A percentile compares a stretch with the other conserved stretches of the same genome.
These are phyloP conservation scores for Vigna angularis DNA, from an alignment of 306 rosid species.

Conservation along the genomic window DNA sequence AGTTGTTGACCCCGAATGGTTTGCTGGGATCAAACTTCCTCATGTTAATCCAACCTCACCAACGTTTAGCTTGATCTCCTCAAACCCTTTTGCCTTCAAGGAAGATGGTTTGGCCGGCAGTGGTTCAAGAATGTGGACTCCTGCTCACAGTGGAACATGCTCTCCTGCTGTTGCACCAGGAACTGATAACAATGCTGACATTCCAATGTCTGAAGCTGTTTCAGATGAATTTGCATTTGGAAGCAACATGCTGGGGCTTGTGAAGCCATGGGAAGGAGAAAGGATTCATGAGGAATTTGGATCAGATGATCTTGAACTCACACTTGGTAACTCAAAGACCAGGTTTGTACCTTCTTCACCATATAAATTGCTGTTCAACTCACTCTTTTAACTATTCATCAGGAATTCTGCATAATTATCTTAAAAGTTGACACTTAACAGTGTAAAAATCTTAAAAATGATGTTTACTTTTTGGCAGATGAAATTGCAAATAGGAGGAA, in stretches of 20 bases:
- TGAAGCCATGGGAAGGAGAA: conserved; percentile 99
- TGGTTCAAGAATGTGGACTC: conserved; percentile 91
- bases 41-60: conserved; percentile 80
- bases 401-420: neutral
- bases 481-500: conserved; percentile 42
- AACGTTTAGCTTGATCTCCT: conserved; percentile 78
- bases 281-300: conserved; percentile 89
- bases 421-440: neutral
- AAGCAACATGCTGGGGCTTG: conserved; percentile 72
- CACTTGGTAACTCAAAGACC: conserved; percentile 92
- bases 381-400: neutral
- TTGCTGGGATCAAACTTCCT: conserved; percentile 80
- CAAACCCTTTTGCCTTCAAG: conserved; percentile 86
- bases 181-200: conserved; percentile 76
- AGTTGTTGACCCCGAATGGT: conserved; percentile 84
- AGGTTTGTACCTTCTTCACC: conserved; percentile 51
- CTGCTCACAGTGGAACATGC: conserved; percentile 94
- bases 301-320: conserved; percentile 93
- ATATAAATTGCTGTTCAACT: neutral
- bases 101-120: conserved; percentile 66
- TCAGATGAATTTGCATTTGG: conserved; percentile 97
- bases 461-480: conserved; percentile 54
- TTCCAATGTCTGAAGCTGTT: conserved; percentile 86
- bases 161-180: conserved; percentile 90
- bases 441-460: neutral